A percentile compares a stretch with the other conserved stretches of the same genome.
phyloP scores from a whole-genome alignment of 2,329 filamentous ascomycete genomes.

The Sporothrix sp. region DNA sequence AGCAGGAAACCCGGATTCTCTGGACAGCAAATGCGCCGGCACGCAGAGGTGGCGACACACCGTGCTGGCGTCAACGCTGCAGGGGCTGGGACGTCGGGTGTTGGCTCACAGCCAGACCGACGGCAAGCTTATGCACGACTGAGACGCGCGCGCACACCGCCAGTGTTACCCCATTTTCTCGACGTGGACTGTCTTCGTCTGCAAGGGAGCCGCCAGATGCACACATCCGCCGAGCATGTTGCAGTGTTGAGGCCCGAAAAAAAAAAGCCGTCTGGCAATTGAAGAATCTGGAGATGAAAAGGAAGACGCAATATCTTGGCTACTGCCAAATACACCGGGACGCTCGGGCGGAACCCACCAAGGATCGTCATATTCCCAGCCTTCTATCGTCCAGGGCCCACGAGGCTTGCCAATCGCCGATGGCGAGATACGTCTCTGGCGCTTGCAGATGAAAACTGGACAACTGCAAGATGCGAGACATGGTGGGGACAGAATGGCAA shows the following conservation, averaged over 20 bases:
- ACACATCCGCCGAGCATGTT: not conserved
- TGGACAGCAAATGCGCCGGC: no score
- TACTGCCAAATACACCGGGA: not conserved
- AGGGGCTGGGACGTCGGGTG: not conserved
- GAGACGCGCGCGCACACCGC: constrained; percentile 5
- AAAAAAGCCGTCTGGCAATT: not conserved
- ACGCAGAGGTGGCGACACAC: no score
- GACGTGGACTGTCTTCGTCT: not conserved
- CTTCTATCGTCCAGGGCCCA: not conserved
- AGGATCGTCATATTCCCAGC: not conserved
- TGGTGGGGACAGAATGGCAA: not conserved
- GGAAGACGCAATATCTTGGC: not conserved
- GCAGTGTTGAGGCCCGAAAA: not conserved
- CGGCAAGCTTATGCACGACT: not conserved
- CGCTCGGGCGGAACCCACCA: not conserved
- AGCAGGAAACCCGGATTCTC: no score
- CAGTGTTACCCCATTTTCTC: not conserved
- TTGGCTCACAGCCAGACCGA: constrained; percentile 1
- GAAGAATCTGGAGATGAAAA: not conserved
- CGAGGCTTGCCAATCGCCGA: not conserved
- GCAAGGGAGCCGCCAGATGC: not conserved
- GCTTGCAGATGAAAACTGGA: not conserved
- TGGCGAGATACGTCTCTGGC: not conserved
- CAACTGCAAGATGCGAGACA: constrained; percentile 1
- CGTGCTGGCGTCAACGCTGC: not conserved